Percentiles rank a stretch among this genome's conserved stretches.
These are phyloP conservation scores for Dactylonectria macrodidyma DNA, from an alignment of 2,329 filamentous ascomycete species.

Conservation along the genomic window DNA sequence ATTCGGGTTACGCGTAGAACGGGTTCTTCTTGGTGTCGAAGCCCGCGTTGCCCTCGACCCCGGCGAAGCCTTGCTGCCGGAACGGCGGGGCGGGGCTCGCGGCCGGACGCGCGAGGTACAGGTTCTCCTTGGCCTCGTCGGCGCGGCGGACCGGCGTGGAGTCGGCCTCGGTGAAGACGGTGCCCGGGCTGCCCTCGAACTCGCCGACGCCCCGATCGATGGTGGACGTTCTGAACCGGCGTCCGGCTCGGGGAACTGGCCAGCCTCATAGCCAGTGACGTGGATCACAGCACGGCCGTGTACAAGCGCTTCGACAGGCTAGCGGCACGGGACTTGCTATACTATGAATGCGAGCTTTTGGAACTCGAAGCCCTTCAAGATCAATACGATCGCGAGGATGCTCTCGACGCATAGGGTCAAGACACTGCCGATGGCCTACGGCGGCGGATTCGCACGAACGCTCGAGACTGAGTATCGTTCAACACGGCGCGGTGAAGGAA, in stretches of 20 bases:
- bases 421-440: too few relatives aligned
- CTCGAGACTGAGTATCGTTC: too few relatives aligned
- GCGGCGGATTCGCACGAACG: too few relatives aligned
- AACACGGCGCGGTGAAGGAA: too few relatives aligned
- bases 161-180: not conserved
- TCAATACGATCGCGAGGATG: too few relatives aligned
- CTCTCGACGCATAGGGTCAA: too few relatives aligned
- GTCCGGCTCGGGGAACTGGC: not conserved
- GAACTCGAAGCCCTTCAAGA: too few relatives aligned
- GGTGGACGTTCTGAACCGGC: not conserved
- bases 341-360: too few relatives aligned
- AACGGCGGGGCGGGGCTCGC: not conserved
- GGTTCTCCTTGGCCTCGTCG: not conserved
- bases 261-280: too few relatives aligned
- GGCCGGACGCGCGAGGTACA: not conserved
- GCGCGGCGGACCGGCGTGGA: not conserved
- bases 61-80: not conserved
- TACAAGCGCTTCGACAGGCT: too few relatives aligned
- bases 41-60: slow-evolving; percentile 11
- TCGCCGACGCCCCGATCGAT: not conserved
- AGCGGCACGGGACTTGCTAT: too few relatives aligned
- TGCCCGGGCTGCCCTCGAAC: slow-evolving; percentile 3
- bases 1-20: not conserved
- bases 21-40: slow-evolving; percentile 1
- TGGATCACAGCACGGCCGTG: too few relatives aligned